A percentile compares a stretch with the other conserved stretches of the same genome.
Conservation (phyloP, 192 early-diverging fungal species). For the Linderina pennispora region DNA sequence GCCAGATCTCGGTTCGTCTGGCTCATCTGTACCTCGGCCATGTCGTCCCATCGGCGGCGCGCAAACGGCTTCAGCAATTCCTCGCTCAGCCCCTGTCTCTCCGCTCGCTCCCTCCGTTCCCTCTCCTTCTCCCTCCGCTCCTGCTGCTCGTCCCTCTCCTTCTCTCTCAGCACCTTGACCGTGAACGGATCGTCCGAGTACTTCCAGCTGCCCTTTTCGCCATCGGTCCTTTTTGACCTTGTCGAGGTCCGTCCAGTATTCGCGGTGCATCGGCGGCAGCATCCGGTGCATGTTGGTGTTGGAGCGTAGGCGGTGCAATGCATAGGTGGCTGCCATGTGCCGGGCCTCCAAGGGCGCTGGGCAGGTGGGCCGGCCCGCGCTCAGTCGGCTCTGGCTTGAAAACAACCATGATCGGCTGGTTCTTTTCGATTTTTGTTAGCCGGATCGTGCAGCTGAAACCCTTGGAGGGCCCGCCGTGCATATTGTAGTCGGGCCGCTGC, state of each 20-base stretch:
- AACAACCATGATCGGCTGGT: conserved; percentile 10
- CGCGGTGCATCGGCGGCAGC: conserved; percentile 67
- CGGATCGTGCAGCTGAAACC: conserved; percentile 40
- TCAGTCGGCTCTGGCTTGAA: conserved; percentile 11
- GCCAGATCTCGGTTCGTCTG: conserved; percentile 50
- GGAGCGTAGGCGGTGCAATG: conserved; percentile 67
- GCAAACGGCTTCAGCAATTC: conserved; percentile 11
- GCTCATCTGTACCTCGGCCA: conserved; percentile 64
- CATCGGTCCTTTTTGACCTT: conserved; percentile 39
- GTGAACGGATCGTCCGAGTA: conserved; percentile 80
- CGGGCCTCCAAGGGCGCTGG: conserved; percentile 50
- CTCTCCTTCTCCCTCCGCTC: conserved; percentile 1
- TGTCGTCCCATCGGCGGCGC: conserved; percentile 25
- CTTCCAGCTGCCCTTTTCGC: conserved; percentile 36
- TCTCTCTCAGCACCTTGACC: conserved; percentile 44
- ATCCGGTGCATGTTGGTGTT: conserved; percentile 62
- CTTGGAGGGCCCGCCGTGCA: conserved; percentile 58
- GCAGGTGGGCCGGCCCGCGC: background rate
- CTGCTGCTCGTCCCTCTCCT: conserved; percentile 12
- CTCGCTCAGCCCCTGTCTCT: conserved; percentile 31
- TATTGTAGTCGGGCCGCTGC: conserved; percentile 65
- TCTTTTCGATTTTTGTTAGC: conserved; percentile 19
- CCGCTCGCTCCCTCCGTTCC: conserved; percentile 37
- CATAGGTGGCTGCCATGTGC: conserved; percentile 72
- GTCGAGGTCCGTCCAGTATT: conserved; percentile 68